These are phyloP conservation scores for Claviceps paspali DNA, from an alignment of 2,329 filamentous ascomycete species.

Conservation along the genomic window DNA sequence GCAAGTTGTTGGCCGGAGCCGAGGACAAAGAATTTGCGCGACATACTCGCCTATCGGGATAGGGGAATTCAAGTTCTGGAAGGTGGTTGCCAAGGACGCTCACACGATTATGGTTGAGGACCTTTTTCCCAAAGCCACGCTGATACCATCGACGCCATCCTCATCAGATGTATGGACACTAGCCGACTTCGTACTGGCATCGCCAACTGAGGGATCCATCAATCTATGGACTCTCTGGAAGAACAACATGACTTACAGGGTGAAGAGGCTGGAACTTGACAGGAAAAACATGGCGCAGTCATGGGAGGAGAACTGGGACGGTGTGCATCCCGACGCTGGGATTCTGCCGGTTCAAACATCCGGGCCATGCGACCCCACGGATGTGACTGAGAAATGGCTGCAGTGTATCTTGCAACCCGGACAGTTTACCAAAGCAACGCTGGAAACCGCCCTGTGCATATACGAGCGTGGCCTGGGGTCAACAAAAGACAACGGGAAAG, in stretches of 20 bases:
- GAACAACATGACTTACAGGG: constrained; percentile 64
- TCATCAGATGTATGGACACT: constrained; percentile 67
- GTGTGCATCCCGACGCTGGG: constrained; percentile 46
- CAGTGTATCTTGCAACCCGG: constrained; percentile 70
- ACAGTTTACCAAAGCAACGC: constrained; percentile 60
- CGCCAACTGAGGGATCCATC: constrained; percentile 36
- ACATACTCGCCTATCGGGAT: constrained; percentile 80
- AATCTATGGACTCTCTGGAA: constrained; percentile 71
- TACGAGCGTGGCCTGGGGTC: constrained; percentile 51
- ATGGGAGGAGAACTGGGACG: constrained; percentile 57
- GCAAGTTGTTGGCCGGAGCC: constrained; percentile 46
- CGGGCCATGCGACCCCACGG: constrained; percentile 48
- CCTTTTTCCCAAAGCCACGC: constrained; percentile 42
- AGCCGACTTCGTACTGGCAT: constrained; percentile 55
- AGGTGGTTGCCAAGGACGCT: constrained; percentile 47
- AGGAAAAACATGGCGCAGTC: constrained; percentile 44
- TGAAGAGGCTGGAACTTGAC: constrained; percentile 59
- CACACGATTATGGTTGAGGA: constrained; percentile 53
- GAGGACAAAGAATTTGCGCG: constrained; percentile 44
- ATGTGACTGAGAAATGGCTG: constrained; percentile 74
- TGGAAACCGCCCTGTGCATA: constrained; percentile 71
- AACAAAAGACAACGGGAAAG: constrained; percentile 22
- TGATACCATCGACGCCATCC: constrained; percentile 55
- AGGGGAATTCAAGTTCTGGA: constrained; percentile 92
- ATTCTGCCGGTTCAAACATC: constrained; percentile 39